Evolutionary conservation across 108 stramenopile species (phyloP).

Genomic region (Nannochloropsis oceanica): DNA sequence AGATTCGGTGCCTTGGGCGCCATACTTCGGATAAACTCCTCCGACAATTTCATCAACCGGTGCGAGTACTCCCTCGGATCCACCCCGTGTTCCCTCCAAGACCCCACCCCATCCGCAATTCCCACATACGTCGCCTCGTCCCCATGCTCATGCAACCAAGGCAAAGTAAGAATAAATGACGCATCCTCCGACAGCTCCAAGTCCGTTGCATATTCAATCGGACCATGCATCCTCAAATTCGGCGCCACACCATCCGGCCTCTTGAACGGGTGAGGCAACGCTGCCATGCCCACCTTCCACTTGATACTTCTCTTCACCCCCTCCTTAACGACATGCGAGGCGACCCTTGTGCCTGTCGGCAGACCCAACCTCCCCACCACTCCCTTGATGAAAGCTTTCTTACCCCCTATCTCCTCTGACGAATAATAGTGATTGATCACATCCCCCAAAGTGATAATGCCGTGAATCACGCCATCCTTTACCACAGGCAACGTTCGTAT

Average conservation of each 20-base stretch:
- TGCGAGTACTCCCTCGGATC: conserved; percentile 76
- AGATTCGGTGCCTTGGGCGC: conserved; percentile 42
- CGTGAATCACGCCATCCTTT: conserved; percentile 60
- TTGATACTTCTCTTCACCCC: conserved; percentile 53
- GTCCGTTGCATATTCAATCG: conserved; percentile 48
- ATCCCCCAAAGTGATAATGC: conserved; percentile 68
- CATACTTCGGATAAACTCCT: conserved; percentile 17
- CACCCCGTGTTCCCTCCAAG: conserved; percentile 81
- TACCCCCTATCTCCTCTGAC: conserved; percentile 68
- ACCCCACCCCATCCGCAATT: conserved; percentile 90
- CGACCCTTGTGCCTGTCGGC: neutral
- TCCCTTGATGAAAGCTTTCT: conserved; percentile 67
- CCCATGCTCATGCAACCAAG: conserved; percentile 9
- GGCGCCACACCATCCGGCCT: conserved; percentile 49
- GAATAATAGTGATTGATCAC: conserved; percentile 66
- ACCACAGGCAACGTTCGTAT: conserved; percentile 81
- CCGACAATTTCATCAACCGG: conserved; percentile 49
- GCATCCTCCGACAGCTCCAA: conserved; percentile 71
- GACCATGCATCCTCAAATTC: conserved; percentile 50
- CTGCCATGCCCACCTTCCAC: conserved; percentile 54
- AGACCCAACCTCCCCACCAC: conserved; percentile 23
- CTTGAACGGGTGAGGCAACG: conserved; percentile 87
- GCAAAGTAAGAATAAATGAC: conserved; percentile 27
- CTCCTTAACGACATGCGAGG: conserved; percentile 22
- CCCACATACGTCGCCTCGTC: conserved; percentile 62